Evolutionary conservation across 1,284 basidiomycete species (phyloP).

Genomic region (Malassezia vespertilionis): DNA sequence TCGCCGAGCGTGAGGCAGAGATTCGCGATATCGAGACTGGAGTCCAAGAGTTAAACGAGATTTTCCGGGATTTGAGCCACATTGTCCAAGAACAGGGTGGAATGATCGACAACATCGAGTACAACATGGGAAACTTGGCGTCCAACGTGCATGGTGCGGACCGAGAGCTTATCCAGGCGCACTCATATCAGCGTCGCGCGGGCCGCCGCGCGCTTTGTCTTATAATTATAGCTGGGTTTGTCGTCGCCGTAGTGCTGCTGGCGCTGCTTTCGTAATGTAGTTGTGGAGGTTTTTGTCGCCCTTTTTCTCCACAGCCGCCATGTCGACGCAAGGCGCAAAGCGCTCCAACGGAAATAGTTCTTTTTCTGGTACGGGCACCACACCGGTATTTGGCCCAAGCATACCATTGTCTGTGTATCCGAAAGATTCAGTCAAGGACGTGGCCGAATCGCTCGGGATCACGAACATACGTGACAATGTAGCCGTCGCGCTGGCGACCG

Average conservation of each 20-base stretch:
- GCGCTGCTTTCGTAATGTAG: constrained; percentile 49
- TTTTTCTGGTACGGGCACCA: background rate
- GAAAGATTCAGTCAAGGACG: constrained; percentile 53
- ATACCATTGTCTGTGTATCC: constrained; percentile 35
- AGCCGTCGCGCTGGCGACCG: constrained; percentile 74
- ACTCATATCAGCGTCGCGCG: constrained; percentile 88
- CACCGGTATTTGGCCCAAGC: constrained; percentile 7
- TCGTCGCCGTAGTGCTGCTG: constrained; percentile 76
- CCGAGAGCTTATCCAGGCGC: constrained; percentile 75
- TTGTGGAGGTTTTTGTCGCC: constrained; percentile 13
- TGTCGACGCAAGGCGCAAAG: constrained; percentile 11
- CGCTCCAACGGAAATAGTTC: background rate
- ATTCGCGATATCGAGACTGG: constrained; percentile 94
- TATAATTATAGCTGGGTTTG: constrained; percentile 73
- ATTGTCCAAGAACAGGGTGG: constrained; percentile 87
- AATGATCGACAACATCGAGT: constrained; percentile 94
- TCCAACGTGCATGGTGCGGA: constrained; percentile 74
- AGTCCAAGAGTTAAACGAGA: constrained; percentile 90
- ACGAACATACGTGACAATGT: constrained; percentile 68
- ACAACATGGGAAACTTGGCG: constrained; percentile 77
- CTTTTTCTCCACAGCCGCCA: constrained; percentile 7
- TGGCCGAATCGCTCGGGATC: constrained; percentile 77
- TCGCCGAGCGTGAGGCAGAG: constrained; percentile 85
- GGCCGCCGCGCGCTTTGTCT: constrained; percentile 79
- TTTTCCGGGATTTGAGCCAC: constrained; percentile 90